Evolutionary conservation across 768 basidiomycete genomes (phyloP).

Genomic region (Xanthoconium stramineum): DNA sequence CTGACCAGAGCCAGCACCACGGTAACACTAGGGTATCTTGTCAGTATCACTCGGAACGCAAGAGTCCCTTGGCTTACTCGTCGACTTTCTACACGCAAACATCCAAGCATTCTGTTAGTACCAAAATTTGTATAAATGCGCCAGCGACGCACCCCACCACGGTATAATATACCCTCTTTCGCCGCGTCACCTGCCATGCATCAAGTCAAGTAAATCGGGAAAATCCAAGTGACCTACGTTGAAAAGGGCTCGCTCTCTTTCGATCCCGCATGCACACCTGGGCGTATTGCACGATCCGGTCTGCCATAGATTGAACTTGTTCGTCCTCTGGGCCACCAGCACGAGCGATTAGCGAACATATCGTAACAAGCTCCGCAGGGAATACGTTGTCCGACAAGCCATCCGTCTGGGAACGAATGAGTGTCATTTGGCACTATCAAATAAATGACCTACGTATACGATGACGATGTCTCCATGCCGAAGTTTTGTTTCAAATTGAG

Average conservation of each 20-base stretch:
- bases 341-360: slow-evolving; percentile 65
- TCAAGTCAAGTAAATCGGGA: slow-evolving; percentile 1
- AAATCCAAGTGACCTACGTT: slow-evolving; percentile 44
- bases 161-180: slow-evolving; percentile 59
- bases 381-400: slow-evolving; percentile 60
- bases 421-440: not conserved
- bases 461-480: slow-evolving; percentile 54
- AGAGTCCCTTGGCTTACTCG: slow-evolving; percentile 51
- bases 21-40: slow-evolving; percentile 50
- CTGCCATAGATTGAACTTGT: slow-evolving; percentile 68
- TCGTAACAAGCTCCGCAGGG: slow-evolving; percentile 62
- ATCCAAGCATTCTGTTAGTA: slow-evolving; percentile 4
- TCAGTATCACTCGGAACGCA: slow-evolving; percentile 9
- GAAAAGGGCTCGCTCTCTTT: slow-evolving; percentile 67
- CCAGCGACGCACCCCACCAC: slow-evolving; percentile 65
- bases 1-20: slow-evolving; percentile 66
- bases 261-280: slow-evolving; percentile 66
- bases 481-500: slow-evolving; percentile 43
- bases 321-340: slow-evolving; percentile 52
- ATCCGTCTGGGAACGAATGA: slow-evolving; percentile 43
- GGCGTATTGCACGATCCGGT: slow-evolving; percentile 69
- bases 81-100: slow-evolving; percentile 60
- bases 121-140: slow-evolving; percentile 1
- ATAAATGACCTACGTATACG: slow-evolving; percentile 38
- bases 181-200: slow-evolving; percentile 53